Percentiles rank a stretch among this genome's conserved stretches.
phyloP scores from a whole-genome alignment of 306 rosid species.

The Corylus heterophylla region DNA sequence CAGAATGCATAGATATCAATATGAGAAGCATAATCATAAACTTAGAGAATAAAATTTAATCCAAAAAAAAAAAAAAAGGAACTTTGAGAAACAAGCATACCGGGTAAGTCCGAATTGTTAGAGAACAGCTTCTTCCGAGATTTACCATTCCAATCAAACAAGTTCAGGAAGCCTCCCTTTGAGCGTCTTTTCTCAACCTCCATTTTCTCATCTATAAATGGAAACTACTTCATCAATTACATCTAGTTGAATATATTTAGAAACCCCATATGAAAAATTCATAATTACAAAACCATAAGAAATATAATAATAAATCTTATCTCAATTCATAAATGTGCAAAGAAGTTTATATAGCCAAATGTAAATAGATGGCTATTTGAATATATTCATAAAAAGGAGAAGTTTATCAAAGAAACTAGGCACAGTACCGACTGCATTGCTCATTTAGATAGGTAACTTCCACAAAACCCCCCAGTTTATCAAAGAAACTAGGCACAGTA shows the following conservation, averaged over 20 bases:
- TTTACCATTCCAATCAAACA: constrained; percentile 94
- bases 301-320: constrained; percentile 1
- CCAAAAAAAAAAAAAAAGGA: constrained; percentile 7
- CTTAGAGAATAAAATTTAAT: not conserved
- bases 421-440: constrained; percentile 16
- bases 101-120: constrained; percentile 45
- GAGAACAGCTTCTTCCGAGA: constrained; percentile 72
- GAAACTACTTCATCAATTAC: constrained; percentile 10
- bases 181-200: constrained; percentile 81
- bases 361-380: not conserved
- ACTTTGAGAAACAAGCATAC: constrained; percentile 34
- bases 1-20: constrained; percentile 17
- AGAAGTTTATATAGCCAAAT: not conserved
- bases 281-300: constrained; percentile 7
- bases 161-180: constrained; percentile 80
- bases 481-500: too few species aligned
- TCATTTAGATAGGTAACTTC: not conserved
- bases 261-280: not conserved
- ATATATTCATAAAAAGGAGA: not conserved
- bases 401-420: not conserved
- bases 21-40: not conserved
- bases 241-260: not conserved
- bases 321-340: constrained; percentile 10
- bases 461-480: not conserved
- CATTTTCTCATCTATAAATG: constrained; percentile 41